Conservation (phyloP, 208 protist species). For the Leishmania guyanensis region DNA sequence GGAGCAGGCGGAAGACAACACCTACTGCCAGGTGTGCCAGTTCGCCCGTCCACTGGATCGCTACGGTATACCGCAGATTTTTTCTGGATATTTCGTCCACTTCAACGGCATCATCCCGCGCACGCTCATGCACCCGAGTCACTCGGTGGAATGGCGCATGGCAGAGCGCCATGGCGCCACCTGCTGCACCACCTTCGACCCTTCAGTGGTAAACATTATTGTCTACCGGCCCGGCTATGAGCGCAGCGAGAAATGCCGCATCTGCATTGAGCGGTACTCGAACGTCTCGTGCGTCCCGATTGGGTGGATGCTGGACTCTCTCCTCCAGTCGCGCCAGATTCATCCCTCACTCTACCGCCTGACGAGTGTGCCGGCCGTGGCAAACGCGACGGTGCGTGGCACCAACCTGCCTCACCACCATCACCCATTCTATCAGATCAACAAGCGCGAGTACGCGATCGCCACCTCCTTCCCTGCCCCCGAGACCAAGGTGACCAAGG, state of each 20-base stretch:
- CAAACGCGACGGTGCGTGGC: constrained; percentile 64
- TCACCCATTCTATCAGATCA: constrained; percentile 87
- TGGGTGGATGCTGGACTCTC: constrained; percentile 87
- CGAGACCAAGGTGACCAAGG: constrained; percentile 22
- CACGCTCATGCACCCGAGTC: constrained; percentile 80
- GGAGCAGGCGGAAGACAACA: constrained; percentile 44
- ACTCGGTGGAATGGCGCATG: constrained; percentile 91
- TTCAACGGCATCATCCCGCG: constrained; percentile 91
- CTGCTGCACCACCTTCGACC: constrained; percentile 67
- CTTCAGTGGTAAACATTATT: constrained; percentile 62
- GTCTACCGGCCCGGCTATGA: constrained; percentile 89
- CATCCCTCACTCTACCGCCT: constrained; percentile 74
- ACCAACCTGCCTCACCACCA: constrained; percentile 80
- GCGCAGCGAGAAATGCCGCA: constrained; percentile 87
- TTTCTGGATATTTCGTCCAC: constrained; percentile 80
- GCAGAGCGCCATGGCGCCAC: constrained; percentile 85
- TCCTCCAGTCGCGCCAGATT: constrained; percentile 89
- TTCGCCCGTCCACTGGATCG: constrained; percentile 70
- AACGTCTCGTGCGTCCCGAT: constrained; percentile 74
- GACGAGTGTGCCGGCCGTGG: constrained; percentile 69
- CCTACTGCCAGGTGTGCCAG: constrained; percentile 76
- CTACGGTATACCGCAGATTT: constrained; percentile 82
- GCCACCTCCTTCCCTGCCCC: constrained; percentile 63
- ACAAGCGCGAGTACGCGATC: constrained; percentile 78
- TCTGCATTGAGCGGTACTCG: constrained; percentile 59